phyloP scores from a whole-genome alignment of 2,329 filamentous ascomycete genomes.

The Pseudogymnoascus sp. region DNA sequence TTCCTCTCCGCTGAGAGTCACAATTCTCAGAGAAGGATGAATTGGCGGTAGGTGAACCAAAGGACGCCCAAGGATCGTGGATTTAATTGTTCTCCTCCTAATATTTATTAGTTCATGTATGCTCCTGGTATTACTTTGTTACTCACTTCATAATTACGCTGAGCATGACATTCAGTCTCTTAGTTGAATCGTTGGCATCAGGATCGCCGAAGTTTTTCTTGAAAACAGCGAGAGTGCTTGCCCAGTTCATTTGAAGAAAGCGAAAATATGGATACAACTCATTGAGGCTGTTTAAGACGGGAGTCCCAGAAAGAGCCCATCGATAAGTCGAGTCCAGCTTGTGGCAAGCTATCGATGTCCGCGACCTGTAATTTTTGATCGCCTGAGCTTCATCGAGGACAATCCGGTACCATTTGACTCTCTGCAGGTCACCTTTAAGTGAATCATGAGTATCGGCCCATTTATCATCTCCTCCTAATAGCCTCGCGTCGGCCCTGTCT shows the following conservation, averaged over 20 bases:
- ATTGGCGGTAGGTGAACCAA: constrained; percentile 46
- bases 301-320: constrained; percentile 29
- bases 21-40: constrained; percentile 32
- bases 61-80: constrained; percentile 42
- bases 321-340: constrained; percentile 24
- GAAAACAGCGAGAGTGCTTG: constrained; percentile 15
- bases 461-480: constrained; percentile 90
- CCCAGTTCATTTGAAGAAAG: constrained; percentile 19
- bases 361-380: constrained; percentile 41
- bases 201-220: constrained; percentile 26
- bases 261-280: constrained; percentile 27
- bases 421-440: constrained; percentile 41
- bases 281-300: constrained; percentile 21
- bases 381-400: constrained; percentile 49
- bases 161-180: neutral
- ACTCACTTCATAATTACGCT: neutral
- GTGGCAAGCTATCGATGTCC: constrained; percentile 38
- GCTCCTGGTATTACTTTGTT: neutral
- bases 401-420: constrained; percentile 39
- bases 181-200: constrained; percentile 15
- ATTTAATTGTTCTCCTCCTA: constrained; percentile 42
- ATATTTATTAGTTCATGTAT: neutral
- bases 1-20: constrained; percentile 45
- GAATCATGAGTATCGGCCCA: constrained; percentile 77
- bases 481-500: constrained; percentile 94